Evolutionary conservation across 371 early-diverging fungal genomes (phyloP).

Genomic region (Circinella umbellata): DNA sequence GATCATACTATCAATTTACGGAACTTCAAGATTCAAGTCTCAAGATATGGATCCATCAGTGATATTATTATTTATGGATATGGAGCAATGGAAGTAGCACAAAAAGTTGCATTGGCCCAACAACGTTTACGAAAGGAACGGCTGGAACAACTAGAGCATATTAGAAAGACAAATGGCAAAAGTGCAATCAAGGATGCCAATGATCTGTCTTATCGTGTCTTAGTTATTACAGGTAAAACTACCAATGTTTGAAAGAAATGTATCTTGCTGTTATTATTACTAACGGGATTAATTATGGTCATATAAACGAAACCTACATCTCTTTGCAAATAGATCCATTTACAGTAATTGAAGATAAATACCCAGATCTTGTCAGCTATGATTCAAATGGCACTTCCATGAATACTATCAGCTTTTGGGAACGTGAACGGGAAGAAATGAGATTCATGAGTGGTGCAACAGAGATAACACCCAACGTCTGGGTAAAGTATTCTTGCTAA

Average conservation of each 20-base stretch:
- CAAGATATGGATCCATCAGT: constrained; percentile 59
- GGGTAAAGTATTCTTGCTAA: constrained; percentile 47
- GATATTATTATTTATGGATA: constrained; percentile 60
- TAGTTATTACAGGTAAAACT: constrained; percentile 51
- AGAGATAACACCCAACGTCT: constrained; percentile 58
- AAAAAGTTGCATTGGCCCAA: constrained; percentile 50
- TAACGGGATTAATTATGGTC: no score
- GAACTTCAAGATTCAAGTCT: constrained; percentile 64
- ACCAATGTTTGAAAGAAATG: no score
- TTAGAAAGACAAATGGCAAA: constrained; percentile 22
- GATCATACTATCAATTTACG: constrained; percentile 59
- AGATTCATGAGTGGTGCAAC: constrained; percentile 56
- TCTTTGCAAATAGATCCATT: constrained; percentile 45
- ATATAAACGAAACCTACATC: background rate
- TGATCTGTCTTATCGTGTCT: constrained; percentile 47
- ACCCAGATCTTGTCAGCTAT: constrained; percentile 52
- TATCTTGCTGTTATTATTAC: no score
- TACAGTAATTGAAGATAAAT: constrained; percentile 48
- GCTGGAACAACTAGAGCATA: constrained; percentile 13
- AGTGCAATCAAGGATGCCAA: constrained; percentile 32
- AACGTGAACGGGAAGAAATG: constrained; percentile 64
- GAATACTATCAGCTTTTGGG: constrained; percentile 53
- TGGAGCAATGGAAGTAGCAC: constrained; percentile 45
- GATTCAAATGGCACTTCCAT: constrained; percentile 40
- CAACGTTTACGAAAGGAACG: constrained; percentile 30